A percentile compares a stretch with the other conserved stretches of the same genome.
Evolutionary conservation across 2,329 filamentous ascomycete species (phyloP).

Genomic region (Sporothrix brasiliensis): DNA sequence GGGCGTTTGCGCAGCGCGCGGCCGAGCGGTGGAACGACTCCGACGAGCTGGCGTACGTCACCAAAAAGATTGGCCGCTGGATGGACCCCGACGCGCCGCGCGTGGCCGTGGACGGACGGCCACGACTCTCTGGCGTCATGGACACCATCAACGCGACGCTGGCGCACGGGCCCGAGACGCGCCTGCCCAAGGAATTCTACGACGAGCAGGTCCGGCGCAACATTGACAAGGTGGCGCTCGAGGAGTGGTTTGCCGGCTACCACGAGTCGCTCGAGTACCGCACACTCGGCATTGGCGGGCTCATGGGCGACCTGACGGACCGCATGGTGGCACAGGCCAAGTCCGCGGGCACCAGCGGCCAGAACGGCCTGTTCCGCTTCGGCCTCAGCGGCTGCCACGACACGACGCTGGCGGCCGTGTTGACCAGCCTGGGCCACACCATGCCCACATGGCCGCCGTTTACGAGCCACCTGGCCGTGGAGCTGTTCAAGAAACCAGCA

Average conservation of each 20-base stretch:
- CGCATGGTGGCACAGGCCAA: constrained; percentile 72
- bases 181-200: constrained; percentile 84
- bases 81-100: constrained; percentile 72
- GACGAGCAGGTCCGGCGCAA: constrained; percentile 70
- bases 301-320: constrained; percentile 80
- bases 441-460: constrained; percentile 83
- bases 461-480: constrained; percentile 87
- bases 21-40: constrained; percentile 74
- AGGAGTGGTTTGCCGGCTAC: constrained; percentile 94
- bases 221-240: constrained; percentile 74
- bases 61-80: constrained; percentile 75
- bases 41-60: constrained; percentile 82
- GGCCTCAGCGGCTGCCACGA: constrained; percentile 87
- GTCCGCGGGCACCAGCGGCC: constrained; percentile 37
- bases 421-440: constrained; percentile 78
- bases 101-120: constrained; percentile 81
- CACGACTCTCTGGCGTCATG: constrained; percentile 86
- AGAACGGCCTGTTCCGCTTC: constrained; percentile 62
- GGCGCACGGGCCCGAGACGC: constrained; percentile 79
- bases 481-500: constrained; percentile 70
- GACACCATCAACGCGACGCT: constrained; percentile 89
- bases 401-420: constrained; percentile 80
- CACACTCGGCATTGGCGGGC: constrained; percentile 79
- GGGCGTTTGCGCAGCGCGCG: constrained; percentile 71
- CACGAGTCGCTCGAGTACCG: constrained; percentile 83